Percentiles rank a stretch among this genome's conserved stretches.
Evolutionary conservation across 2,329 filamentous ascomycete species (phyloP).

Genomic region (Phialophora macrospora): DNA sequence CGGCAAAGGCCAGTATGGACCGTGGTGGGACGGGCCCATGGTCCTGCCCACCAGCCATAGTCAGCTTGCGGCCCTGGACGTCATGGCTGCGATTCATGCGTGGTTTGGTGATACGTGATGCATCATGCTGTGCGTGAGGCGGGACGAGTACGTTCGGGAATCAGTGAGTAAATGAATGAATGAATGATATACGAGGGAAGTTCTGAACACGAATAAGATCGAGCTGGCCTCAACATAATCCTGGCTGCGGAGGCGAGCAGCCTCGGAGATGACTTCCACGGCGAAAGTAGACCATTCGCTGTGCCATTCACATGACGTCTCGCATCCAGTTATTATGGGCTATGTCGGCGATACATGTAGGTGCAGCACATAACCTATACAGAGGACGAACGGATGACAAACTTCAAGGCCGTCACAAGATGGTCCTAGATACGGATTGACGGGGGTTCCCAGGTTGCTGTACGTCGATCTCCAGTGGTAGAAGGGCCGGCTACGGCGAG

Average conservation of each 20-base stretch:
- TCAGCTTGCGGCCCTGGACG: constrained; percentile 33
- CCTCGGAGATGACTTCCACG: too few species aligned
- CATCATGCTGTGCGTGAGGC: too few species aligned
- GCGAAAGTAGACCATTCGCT: too few species aligned
- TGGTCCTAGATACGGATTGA: neutral
- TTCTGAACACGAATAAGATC: neutral
- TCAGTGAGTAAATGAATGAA: neutral
- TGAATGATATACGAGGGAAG: too few species aligned
- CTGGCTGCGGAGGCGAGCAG: too few species aligned
- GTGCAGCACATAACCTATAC: too few species aligned
- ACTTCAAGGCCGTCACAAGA: neutral
- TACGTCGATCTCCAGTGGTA: neutral
- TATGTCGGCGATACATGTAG: too few species aligned
- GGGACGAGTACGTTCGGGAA: too few species aligned
- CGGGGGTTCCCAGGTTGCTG: neutral
- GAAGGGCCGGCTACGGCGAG: too few species aligned
- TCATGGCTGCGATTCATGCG: constrained; percentile 34
- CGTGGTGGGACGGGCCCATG: constrained; percentile 34
- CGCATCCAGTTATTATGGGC: too few species aligned
- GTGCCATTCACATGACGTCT: too few species aligned
- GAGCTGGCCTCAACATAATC: neutral
- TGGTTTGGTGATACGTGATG: neutral
- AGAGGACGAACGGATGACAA: neutral
- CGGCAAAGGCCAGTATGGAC: constrained; percentile 30
- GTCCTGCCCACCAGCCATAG: constrained; percentile 34